These are phyloP conservation scores for Saksenaea oblongispora DNA, from an alignment of 371 early-diverging fungal genomes.

Conservation along the genomic window DNA sequence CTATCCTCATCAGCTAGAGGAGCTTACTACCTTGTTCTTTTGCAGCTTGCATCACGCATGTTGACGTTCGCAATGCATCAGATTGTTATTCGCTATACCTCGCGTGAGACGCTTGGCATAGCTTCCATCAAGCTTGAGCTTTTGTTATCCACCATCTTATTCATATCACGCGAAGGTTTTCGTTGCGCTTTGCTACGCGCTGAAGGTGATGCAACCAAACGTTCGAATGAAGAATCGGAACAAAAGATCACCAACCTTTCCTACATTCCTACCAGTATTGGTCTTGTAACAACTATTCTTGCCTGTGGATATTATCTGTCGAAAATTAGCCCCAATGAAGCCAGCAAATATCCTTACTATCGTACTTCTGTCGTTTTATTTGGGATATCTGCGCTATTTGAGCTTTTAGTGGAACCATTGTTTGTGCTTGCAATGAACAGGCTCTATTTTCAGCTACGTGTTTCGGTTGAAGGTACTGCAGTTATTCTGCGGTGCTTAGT, in stretches of 20 bases:
- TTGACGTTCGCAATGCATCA: slow-evolving; percentile 83
- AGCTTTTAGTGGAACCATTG: slow-evolving; percentile 82
- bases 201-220: slow-evolving; percentile 10
- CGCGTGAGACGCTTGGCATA: slow-evolving; percentile 78
- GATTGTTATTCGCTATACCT: slow-evolving; percentile 67
- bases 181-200: slow-evolving; percentile 77
- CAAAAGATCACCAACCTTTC: slow-evolving; percentile 79
- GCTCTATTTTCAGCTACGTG: slow-evolving; percentile 77
- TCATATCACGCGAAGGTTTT: slow-evolving; percentile 90
- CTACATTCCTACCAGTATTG: slow-evolving; percentile 70
- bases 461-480: slow-evolving; percentile 79
- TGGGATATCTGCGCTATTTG: slow-evolving; percentile 72
- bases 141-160: slow-evolving; percentile 81
- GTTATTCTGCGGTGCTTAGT: slow-evolving; percentile 73
- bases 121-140: slow-evolving; percentile 88
- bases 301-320: slow-evolving; percentile 57
- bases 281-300: slow-evolving; percentile 52
- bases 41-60: slow-evolving; percentile 80
- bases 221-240: slow-evolving; percentile 24
- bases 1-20: slow-evolving; percentile 63
- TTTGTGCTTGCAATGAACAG: slow-evolving; percentile 74
- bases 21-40: slow-evolving; percentile 73
- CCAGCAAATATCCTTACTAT: slow-evolving; percentile 43
- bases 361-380: slow-evolving; percentile 62
- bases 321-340: slow-evolving; percentile 29